A percentile compares a stretch with the other conserved stretches of the same genome.
Conservation (phyloP, 2,329 filamentous ascomycete genomes). For the Kalmusia sp. region DNA sequence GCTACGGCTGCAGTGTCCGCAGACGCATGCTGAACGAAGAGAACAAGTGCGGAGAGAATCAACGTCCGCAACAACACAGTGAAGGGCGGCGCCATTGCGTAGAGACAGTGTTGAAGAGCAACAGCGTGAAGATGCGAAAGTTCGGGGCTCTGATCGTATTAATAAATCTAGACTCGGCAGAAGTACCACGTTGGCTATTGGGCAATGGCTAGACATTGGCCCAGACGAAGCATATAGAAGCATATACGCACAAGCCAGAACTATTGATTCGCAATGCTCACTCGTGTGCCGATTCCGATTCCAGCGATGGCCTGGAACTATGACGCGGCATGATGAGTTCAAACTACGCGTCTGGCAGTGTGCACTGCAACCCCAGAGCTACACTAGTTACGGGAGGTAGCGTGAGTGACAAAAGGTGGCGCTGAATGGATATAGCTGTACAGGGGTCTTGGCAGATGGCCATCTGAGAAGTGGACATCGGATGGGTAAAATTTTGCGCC, state of each 20-base stretch:
- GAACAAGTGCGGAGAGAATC: slow-evolving; percentile 29
- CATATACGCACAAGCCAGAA: slow-evolving; percentile 19
- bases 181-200: slow-evolving; percentile 31
- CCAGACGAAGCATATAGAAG: slow-evolving; percentile 34
- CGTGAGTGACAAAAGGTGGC: slow-evolving; percentile 17
- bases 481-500: slow-evolving; percentile 19
- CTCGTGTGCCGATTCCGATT: slow-evolving; percentile 9
- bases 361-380: slow-evolving; percentile 23
- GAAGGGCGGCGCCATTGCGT: slow-evolving; percentile 34
- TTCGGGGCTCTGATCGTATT: slow-evolving; percentile 33
- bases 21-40: slow-evolving; percentile 23
- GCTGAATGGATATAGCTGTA: slow-evolving; percentile 14
- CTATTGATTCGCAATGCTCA: slow-evolving; percentile 40
- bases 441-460: slow-evolving; percentile 34
- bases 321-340: slow-evolving; percentile 26
- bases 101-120: slow-evolving; percentile 19
- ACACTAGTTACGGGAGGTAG: slow-evolving; percentile 22
- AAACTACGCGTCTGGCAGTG: slow-evolving; percentile 14
- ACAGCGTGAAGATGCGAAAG: slow-evolving; percentile 25
- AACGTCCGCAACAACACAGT: slow-evolving; percentile 31
- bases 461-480: slow-evolving; percentile 11
- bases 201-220: slow-evolving; percentile 26
- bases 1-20: slow-evolving; percentile 19
- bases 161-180: slow-evolving; percentile 42
- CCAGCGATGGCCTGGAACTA: slow-evolving; percentile 16